Conservation (phyloP, 106 monocot genomes). For the Iris macrosiphon region DNA sequence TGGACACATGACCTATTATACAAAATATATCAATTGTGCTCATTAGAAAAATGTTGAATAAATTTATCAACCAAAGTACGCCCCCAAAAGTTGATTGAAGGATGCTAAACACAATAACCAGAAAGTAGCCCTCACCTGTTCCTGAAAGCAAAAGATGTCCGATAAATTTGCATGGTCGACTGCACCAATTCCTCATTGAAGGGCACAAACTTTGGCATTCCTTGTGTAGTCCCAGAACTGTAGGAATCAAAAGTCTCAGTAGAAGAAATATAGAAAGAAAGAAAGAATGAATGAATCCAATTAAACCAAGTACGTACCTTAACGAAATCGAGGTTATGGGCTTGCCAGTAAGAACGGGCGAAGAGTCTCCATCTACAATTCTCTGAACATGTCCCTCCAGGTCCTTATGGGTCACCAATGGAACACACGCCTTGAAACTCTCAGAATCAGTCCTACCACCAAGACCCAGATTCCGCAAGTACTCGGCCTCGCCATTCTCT, state of each 20-base stretch:
- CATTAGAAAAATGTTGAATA: too few species aligned
- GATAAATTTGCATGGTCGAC: conserved; percentile 71
- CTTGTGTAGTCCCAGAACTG: conserved; percentile 88
- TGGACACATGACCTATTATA: too few species aligned
- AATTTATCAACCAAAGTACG: too few species aligned
- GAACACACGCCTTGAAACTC: conserved; percentile 64
- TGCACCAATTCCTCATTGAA: conserved; percentile 67
- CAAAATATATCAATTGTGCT: too few species aligned
- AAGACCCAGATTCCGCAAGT: conserved; percentile 55
- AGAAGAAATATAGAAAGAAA: not conserved
- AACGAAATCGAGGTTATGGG: conserved; percentile 61
- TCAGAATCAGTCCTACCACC: conserved; percentile 55
- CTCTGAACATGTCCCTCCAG: conserved; percentile 59
- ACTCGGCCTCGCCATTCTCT: conserved; percentile 69
- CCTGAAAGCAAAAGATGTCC: conserved; percentile 68
- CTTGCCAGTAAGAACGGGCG: conserved; percentile 58
- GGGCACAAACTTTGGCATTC: conserved; percentile 60
- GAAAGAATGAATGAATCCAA: not conserved
- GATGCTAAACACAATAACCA: too few species aligned
- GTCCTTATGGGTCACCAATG: conserved; percentile 59
- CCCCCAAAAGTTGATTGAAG: too few species aligned
- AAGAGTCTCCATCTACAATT: conserved; percentile 57
- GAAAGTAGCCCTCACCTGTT: conserved; percentile 61
- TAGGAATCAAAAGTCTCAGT: too few species aligned
- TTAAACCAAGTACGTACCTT: conserved; percentile 25